phyloP scores from a whole-genome alignment of 1,284 basidiomycete species.

The Ceratobasidium sp. region DNA sequence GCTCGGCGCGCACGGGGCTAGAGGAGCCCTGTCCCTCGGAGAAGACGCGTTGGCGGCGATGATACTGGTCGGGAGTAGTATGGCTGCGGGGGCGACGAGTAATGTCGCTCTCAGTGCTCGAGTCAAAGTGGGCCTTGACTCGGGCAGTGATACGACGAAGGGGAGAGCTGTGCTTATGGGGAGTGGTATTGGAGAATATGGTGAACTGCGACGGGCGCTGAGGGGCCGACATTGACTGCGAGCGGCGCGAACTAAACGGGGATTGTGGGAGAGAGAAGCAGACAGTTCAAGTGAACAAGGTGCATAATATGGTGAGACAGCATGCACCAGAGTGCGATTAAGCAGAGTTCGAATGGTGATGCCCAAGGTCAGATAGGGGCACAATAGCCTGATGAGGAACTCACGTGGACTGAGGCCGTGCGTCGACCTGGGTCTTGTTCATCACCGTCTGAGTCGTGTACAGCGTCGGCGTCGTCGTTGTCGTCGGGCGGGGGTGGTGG shows the following conservation, averaged over 20 bases:
- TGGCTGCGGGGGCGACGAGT: constrained; percentile 22
- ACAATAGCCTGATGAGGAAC: constrained; percentile 4
- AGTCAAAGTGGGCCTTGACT: constrained; percentile 37
- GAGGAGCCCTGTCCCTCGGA: constrained; percentile 17
- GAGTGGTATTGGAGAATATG: constrained; percentile 39
- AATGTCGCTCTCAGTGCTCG: constrained; percentile 39
- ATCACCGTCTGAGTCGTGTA: neutral
- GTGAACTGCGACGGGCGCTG: constrained; percentile 38
- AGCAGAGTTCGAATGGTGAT: constrained; percentile 24
- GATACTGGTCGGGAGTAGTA: constrained; percentile 24
- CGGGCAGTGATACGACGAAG: constrained; percentile 39
- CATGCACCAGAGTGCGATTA: constrained; percentile 13
- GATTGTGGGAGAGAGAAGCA: neutral
- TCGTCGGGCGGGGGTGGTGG: neutral
- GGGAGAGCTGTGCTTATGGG: constrained; percentile 32
- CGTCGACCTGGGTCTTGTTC: neutral
- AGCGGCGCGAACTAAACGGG: constrained; percentile 29
- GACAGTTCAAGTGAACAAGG: neutral
- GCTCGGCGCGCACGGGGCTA: neutral
- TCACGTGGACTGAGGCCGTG: constrained; percentile 32
- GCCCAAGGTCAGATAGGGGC: constrained; percentile 24
- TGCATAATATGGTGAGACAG: constrained; percentile 7
- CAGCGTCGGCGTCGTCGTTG: neutral
- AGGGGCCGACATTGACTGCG: constrained; percentile 38
- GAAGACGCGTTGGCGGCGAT: constrained; percentile 27